Conservation (phyloP, 177 flowering plant genomes). For the Vitis hybrid region DNA sequence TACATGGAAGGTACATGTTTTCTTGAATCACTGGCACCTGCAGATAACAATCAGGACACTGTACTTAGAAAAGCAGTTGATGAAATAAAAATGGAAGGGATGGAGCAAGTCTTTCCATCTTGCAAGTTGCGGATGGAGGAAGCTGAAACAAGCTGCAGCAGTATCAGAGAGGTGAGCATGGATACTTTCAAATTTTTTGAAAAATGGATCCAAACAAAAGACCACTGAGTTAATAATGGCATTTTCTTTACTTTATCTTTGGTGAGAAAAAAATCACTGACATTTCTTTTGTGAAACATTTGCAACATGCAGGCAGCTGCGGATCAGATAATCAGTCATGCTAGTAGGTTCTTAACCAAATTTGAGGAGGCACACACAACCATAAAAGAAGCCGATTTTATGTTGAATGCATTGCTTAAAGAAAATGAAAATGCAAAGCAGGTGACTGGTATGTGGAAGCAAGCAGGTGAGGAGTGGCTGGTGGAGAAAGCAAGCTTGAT, state of each 20-base stretch:
- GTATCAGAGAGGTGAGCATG: slow-evolving; percentile 32
- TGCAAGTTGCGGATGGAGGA: slow-evolving; percentile 13
- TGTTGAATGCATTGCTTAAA: slow-evolving; percentile 59
- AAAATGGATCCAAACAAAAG: background rate
- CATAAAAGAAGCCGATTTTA: slow-evolving; percentile 67
- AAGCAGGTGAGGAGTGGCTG: slow-evolving; percentile 47
- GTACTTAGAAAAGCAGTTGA: background rate
- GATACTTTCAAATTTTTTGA: background rate
- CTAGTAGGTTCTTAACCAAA: slow-evolving; percentile 42
- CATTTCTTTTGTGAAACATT: background rate
- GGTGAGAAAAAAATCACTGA: background rate
- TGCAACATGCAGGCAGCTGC: slow-evolving; percentile 24
- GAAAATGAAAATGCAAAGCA: slow-evolving; percentile 56
- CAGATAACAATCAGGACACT: background rate
- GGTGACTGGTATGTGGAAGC: slow-evolving; percentile 46
- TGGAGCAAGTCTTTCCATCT: slow-evolving; percentile 15
- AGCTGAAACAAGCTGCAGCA: slow-evolving; percentile 28
- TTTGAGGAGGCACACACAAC: slow-evolving; percentile 66
- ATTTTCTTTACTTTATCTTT: background rate
- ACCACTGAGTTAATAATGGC: background rate
- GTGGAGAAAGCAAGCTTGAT: slow-evolving; percentile 49
- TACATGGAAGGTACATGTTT: slow-evolving; percentile 15
- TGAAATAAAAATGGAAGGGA: slow-evolving; percentile 15
- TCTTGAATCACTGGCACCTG: slow-evolving; percentile 6
- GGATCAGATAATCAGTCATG: slow-evolving; percentile 30